phyloP scores from a whole-genome alignment of 495 filamentous ascomycete genomes.

The Lasiosphaeria ovina region DNA sequence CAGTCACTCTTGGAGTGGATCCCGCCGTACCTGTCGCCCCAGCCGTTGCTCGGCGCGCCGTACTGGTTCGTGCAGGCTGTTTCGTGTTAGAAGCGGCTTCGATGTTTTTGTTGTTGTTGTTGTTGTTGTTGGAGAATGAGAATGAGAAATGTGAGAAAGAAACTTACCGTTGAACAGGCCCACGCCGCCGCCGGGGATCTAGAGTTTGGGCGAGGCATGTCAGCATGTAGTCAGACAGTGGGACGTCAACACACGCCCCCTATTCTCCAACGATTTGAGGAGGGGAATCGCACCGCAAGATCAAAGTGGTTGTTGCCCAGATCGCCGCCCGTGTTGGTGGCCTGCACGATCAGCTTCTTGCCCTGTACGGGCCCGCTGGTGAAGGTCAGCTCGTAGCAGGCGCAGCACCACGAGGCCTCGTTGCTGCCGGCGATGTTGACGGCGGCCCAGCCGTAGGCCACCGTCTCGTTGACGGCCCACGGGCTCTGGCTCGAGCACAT shows the following conservation, averaged over 20 bases:
- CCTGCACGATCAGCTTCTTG: conserved; percentile 67
- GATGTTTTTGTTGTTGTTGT: not conserved
- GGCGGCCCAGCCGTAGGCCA: conserved; percentile 64
- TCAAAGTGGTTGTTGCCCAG: conserved; percentile 61
- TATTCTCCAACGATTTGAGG: no score
- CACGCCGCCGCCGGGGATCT: conserved; percentile 67
- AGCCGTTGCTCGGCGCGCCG: conserved; percentile 54
- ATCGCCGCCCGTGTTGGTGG: conserved; percentile 64
- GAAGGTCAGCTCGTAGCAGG: conserved; percentile 67
- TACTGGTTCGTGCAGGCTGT: conserved; percentile 57
- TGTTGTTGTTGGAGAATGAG: conserved; percentile 21
- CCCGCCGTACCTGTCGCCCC: conserved; percentile 65
- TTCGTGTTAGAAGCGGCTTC: not conserved
- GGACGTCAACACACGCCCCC: no score
- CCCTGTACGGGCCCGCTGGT: conserved; percentile 54
- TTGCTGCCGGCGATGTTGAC: conserved; percentile 52
- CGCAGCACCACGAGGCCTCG: conserved; percentile 62
- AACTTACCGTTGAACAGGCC: conserved; percentile 57
- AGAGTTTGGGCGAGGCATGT: conserved; percentile 10
- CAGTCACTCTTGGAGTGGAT: conserved; percentile 51
- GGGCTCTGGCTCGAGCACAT: conserved; percentile 63
- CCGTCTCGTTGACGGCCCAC: conserved; percentile 57
- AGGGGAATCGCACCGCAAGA: conserved; percentile 44
- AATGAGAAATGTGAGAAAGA: not conserved
- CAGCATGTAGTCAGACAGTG: no score